These are phyloP conservation scores for Oenanthe sinensis DNA, from an alignment of 129 eudicot species.

Conservation along the genomic window DNA sequence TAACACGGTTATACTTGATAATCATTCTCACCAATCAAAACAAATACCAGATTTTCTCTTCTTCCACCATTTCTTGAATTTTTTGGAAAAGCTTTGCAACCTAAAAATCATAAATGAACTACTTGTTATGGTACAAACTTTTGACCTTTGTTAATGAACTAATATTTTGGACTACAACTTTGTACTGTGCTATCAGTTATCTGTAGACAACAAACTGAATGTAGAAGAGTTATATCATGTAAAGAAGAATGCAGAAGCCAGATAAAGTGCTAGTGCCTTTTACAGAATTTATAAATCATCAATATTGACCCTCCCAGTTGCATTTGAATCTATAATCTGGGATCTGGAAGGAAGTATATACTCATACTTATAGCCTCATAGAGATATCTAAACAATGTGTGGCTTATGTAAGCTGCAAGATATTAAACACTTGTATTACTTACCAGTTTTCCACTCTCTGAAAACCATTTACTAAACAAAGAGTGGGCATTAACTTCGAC, in stretches of 20 bases:
- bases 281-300: not conserved
- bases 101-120: constrained; percentile 31
- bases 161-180: not conserved
- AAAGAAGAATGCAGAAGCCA: not conserved
- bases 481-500: constrained; percentile 97
- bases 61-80: constrained; percentile 99
- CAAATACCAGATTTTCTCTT: constrained; percentile 86
- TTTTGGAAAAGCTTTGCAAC: constrained; percentile 94
- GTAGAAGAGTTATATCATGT: not conserved
- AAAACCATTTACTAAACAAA: constrained; percentile 97
- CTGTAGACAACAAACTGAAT: not conserved
- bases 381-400: not conserved
- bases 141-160: constrained; percentile 1
- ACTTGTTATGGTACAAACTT: constrained; percentile 10
- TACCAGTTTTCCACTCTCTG: constrained; percentile 98
- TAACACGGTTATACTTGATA: not conserved
- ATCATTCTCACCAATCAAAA: constrained; percentile 78
- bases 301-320: not conserved
- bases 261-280: not conserved
- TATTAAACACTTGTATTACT: constrained; percentile 4
- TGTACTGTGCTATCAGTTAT: not conserved
- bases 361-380: not conserved
- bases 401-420: not conserved
- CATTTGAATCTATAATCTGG: not conserved
- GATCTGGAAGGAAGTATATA: not conserved